Evolutionary conservation across 352 stramenopile species (phyloP).

Genomic region (Phytophthora aleatoria): DNA sequence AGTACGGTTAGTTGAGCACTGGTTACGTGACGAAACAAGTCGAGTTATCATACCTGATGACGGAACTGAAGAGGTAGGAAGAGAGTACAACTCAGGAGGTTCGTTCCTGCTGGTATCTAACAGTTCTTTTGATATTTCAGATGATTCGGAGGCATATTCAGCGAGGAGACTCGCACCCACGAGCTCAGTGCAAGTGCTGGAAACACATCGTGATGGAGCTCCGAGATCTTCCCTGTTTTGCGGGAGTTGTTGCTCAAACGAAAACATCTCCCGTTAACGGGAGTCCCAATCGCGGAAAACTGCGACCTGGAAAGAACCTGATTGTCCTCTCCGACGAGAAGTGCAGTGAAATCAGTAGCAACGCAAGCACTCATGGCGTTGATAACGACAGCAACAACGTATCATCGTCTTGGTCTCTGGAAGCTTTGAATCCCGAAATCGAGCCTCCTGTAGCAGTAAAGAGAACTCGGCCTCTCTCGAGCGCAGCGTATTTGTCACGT

Average conservation of each 20-base stretch:
- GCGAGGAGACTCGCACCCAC: conserved; percentile 69
- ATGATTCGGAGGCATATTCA: conserved; percentile 75
- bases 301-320: conserved; percentile 78
- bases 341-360: conserved; percentile 20
- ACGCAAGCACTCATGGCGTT: conserved; percentile 25
- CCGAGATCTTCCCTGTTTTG: conserved; percentile 62
- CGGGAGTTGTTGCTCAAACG: conserved; percentile 15
- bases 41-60: conserved; percentile 68
- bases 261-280: neutral
- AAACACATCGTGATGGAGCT: conserved; percentile 81
- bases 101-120: neutral
- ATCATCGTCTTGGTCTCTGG: conserved; percentile 30
- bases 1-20: conserved; percentile 71
- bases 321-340: conserved; percentile 67
- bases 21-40: conserved; percentile 67
- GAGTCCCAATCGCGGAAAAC: conserved; percentile 75
- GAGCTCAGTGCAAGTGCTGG: conserved; percentile 76
- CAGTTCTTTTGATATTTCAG: conserved; percentile 24
- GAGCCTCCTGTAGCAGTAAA: conserved; percentile 10
- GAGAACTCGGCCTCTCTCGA: conserved; percentile 28
- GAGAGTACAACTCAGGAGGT: neutral
- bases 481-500: conserved; percentile 23
- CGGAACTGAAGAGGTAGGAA: conserved; percentile 65
- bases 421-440: conserved; percentile 30
- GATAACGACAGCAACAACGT: conserved; percentile 29